A percentile compares a stretch with the other conserved stretches of the same genome.
Evolutionary conservation across 768 basidiomycete genomes (phyloP).

Genomic region (Pulveroboletus ravenelii): DNA sequence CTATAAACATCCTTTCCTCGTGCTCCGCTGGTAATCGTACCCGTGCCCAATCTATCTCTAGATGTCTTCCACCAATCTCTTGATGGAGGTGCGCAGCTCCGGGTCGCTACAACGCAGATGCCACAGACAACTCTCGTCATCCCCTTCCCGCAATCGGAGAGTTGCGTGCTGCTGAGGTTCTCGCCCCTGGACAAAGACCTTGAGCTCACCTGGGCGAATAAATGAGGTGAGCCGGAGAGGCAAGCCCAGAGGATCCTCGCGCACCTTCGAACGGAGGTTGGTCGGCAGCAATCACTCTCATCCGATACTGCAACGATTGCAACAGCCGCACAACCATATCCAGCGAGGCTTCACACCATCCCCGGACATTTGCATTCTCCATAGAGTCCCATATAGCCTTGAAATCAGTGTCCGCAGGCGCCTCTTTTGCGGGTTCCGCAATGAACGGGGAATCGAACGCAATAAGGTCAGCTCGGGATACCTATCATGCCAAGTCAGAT

Average conservation of each 20-base stretch:
- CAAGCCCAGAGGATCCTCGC: constrained; percentile 9
- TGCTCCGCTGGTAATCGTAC: not conserved
- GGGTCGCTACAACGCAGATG: constrained; percentile 52
- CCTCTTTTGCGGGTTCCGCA: constrained; percentile 36
- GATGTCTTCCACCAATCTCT: constrained; percentile 35
- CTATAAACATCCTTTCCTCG: too few relatives aligned
- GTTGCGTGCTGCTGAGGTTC: constrained; percentile 28
- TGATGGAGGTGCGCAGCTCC: constrained; percentile 41
- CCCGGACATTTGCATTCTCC: constrained; percentile 44
- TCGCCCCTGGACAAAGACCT: constrained; percentile 44
- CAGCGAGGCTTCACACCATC: constrained; percentile 63
- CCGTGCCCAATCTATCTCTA: not conserved
- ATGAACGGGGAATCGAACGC: constrained; percentile 70
- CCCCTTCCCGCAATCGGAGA: constrained; percentile 56
- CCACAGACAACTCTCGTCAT: constrained; percentile 73
- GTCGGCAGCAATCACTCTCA: constrained; percentile 52
- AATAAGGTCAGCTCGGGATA: constrained; percentile 54
- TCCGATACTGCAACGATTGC: constrained; percentile 41
- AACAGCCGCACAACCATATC: constrained; percentile 52
- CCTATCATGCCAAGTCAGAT: constrained; percentile 26
- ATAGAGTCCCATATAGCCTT: constrained; percentile 53
- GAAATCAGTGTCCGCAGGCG: constrained; percentile 39
- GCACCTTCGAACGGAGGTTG: constrained; percentile 58
- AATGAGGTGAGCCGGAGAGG: constrained; percentile 1
- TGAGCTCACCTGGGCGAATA: constrained; percentile 53